Evolutionary conservation across 805 yeast genomes (phyloP).

Genomic region (Teunomyces lycoperdinae): DNA sequence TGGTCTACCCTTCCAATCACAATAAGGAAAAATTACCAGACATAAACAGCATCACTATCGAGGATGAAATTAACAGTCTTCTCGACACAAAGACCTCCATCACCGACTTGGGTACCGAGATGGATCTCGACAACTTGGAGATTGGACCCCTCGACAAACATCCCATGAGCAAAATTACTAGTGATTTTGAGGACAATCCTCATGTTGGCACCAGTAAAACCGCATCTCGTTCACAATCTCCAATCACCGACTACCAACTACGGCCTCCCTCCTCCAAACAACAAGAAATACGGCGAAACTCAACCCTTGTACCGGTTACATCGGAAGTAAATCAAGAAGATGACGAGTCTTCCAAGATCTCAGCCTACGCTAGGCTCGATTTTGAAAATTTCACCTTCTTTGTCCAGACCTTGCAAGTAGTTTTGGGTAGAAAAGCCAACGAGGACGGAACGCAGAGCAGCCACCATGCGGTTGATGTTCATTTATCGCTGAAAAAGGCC

Average conservation of each 20-base stretch:
- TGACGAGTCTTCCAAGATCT: constrained; percentile 33
- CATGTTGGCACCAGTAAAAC: constrained; percentile 8
- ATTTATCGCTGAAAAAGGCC: constrained; percentile 87
- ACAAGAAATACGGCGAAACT: constrained; percentile 14
- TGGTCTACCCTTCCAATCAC: background rate
- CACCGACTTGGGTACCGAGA: background rate
- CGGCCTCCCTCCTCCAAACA: constrained; percentile 1
- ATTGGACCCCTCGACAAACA: constrained; percentile 12
- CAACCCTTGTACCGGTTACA: constrained; percentile 16
- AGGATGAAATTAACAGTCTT: constrained; percentile 11
- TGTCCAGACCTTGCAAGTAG: constrained; percentile 92
- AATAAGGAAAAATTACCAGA: background rate
- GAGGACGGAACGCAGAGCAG: constrained; percentile 56
- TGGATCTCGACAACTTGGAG: constrained; percentile 9
- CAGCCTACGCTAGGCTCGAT: constrained; percentile 75
- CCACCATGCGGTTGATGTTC: constrained; percentile 82
- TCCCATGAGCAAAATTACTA: constrained; percentile 1
- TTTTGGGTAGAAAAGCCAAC: constrained; percentile 79
- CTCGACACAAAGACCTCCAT: constrained; percentile 6
- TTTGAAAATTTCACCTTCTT: constrained; percentile 92
- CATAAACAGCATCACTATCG: constrained; percentile 4
- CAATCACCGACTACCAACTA: constrained; percentile 5
- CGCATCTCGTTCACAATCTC: constrained; percentile 15
- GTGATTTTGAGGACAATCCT: constrained; percentile 1
- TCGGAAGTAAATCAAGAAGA: constrained; percentile 13